Evolutionary conservation across 495 filamentous ascomycete genomes (phyloP), one percentile per base, ranked within the genome.

Genomic region (Chaetomium tenue): DNA sequence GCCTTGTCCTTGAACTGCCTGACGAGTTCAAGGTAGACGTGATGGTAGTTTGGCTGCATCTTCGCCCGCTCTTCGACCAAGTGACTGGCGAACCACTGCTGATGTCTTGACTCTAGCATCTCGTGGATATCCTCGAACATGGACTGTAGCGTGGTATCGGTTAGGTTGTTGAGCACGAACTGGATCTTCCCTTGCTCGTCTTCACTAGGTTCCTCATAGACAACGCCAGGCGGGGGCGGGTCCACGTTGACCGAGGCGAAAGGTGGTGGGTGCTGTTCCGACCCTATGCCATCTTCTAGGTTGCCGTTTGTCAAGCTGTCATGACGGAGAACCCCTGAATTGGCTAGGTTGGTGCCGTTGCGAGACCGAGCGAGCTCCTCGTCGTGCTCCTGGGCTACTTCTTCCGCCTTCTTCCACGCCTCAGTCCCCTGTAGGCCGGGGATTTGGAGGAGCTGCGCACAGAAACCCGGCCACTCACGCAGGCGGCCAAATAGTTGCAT

Each of bases 61-160:
- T 96, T 98, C 13, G 94, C 95, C 16, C 93, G 91, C 73, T 96
- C 90, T 70, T 97, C 93, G 13, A 99, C 94, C n/a, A 99, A 78
- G 72, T 97, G 95, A 20, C 85, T 85, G 11, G 94, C 94, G 68
- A 99, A 98, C 94, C 94, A 99, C 72, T 94, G 91, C 69, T 93
- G 89, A 71, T 96, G 88, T 62, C 87, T 84, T 59, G 90, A 86
- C 48, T 91, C 84, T 57, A 98, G 71, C 30, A 89, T 85, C 40
- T 93, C 88, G 42, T 83, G 87, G 22, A 99, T 82, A 60, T 94
- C 91, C 46, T 80, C 80, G 65, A 90, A 86, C 73, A 96, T 97
- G 37, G 86, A 81, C 39, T 90, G 87, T 12, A 98, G 82, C 60
- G 97, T 98, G 23, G 88, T 86, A 54, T 91, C 86, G 0, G 94